Percentiles rank a stretch among this genome's conserved stretches.
Conservation (phyloP, 2,329 filamentous ascomycete species). For the Botrytis fabae region DNA sequence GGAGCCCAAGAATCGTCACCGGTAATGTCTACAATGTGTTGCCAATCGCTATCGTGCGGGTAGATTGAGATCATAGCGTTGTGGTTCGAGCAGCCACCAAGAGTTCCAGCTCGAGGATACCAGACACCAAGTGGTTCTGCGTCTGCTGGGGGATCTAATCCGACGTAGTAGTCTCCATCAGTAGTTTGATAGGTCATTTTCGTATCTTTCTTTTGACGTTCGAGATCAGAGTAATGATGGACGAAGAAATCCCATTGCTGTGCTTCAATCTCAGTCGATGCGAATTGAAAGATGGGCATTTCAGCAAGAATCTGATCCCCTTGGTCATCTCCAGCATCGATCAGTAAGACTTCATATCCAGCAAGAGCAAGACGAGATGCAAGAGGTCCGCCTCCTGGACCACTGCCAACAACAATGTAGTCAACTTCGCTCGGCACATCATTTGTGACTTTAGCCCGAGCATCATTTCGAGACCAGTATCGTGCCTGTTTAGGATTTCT, state of each 20-base stretch:
- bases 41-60: constrained; percentile 33
- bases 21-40: constrained; percentile 32
- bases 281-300: constrained; percentile 49
- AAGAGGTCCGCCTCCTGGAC: constrained; percentile 53
- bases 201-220: constrained; percentile 26
- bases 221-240: constrained; percentile 29
- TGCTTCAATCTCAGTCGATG: constrained; percentile 48
- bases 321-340: constrained; percentile 56
- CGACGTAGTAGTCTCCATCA: constrained; percentile 36
- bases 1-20: constrained; percentile 37
- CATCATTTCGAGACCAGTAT: constrained; percentile 18
- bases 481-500: constrained; percentile 16
- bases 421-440: constrained; percentile 38
- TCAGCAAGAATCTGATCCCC: constrained; percentile 46
- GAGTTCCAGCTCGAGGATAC: constrained; percentile 40
- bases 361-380: constrained; percentile 52
- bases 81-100: constrained; percentile 38
- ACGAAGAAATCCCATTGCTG: constrained; percentile 52
- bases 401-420: constrained; percentile 55
- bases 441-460: neutral
- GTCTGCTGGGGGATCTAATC: constrained; percentile 32
- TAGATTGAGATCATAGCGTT: constrained; percentile 32
- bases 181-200: constrained; percentile 43
- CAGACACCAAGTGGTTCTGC: constrained; percentile 35
- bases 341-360: constrained; percentile 52